Conservation (phyloP, 768 basidiomycete genomes). For the Roridomyces roridus region DNA sequence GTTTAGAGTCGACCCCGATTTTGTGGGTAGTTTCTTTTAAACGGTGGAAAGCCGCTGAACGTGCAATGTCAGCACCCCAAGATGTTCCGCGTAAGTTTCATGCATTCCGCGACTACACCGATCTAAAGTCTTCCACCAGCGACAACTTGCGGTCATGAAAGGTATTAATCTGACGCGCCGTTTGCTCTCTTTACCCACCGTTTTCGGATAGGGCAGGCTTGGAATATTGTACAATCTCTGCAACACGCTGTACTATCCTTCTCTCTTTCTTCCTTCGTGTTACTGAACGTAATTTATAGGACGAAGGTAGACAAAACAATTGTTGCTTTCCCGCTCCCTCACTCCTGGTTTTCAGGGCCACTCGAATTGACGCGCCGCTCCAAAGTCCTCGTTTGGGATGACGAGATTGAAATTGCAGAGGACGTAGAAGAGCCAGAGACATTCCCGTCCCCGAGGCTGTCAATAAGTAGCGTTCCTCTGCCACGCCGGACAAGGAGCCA, state of each 20-base stretch:
- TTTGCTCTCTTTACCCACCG: conserved; percentile 4
- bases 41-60: not conserved
- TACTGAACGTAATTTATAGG: conserved; percentile 46
- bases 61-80: conserved; percentile 60
- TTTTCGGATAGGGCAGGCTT: conserved; percentile 67
- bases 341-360: conserved; percentile 60
- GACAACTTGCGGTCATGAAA: conserved; percentile 92
- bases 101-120: conserved; percentile 7
- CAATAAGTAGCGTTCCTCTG: conserved; percentile 65
- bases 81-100: conserved; percentile 75
- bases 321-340: conserved; percentile 11
- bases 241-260: conserved; percentile 66
- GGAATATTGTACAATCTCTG: conserved; percentile 87
- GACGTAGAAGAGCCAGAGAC: conserved; percentile 48
- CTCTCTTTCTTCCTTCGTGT: conserved; percentile 1
- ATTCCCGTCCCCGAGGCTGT: conserved; percentile 62
- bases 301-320: conserved; percentile 60
- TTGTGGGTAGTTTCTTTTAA: conserved; percentile 32
- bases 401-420: conserved; percentile 77
- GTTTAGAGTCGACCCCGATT: conserved; percentile 84
- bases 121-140: conserved; percentile 42
- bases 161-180: conserved; percentile 37
- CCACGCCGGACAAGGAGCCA: conserved; percentile 62
- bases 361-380: conserved; percentile 86
- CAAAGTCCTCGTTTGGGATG: conserved; percentile 86